phyloP scores from a whole-genome alignment of 2,329 filamentous ascomycete genomes.

The Albophoma yamanashiensis region DNA sequence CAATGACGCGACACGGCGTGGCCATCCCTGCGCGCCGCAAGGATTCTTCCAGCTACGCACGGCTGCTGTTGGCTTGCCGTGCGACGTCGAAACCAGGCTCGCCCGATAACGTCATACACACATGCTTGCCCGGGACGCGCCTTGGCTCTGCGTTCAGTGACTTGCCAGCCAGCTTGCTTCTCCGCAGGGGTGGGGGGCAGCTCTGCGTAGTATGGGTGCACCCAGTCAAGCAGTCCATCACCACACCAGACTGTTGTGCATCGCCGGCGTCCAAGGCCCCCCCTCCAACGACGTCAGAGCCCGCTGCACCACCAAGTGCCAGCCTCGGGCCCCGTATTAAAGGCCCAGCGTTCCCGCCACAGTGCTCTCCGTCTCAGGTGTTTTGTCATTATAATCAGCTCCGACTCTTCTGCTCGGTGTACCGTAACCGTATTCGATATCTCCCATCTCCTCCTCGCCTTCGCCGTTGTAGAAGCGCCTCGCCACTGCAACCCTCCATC shows the following conservation, averaged over 20 bases:
- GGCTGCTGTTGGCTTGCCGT: too few relatives aligned
- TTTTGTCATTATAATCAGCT: background rate
- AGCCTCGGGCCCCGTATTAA: background rate
- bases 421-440: too few relatives aligned
- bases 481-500: background rate
- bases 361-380: background rate
- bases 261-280: background rate
- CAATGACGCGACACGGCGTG: background rate
- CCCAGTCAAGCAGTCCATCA: background rate
- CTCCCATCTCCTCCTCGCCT: background rate
- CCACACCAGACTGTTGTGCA: background rate
- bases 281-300: background rate
- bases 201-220: too few relatives aligned
- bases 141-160: background rate
- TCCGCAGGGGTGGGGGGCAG: background rate
- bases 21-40: too few relatives aligned
- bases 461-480: background rate
- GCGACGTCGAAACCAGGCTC: background rate
- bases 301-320: background rate
- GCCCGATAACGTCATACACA: background rate
- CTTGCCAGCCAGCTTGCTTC: too few relatives aligned
- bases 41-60: background rate
- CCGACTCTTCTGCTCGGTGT: background rate
- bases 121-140: background rate
- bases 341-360: background rate